These are phyloP conservation scores for Paradendryphiella salina DNA, from an alignment of 2,329 filamentous ascomycete genomes.

Conservation along the genomic window DNA sequence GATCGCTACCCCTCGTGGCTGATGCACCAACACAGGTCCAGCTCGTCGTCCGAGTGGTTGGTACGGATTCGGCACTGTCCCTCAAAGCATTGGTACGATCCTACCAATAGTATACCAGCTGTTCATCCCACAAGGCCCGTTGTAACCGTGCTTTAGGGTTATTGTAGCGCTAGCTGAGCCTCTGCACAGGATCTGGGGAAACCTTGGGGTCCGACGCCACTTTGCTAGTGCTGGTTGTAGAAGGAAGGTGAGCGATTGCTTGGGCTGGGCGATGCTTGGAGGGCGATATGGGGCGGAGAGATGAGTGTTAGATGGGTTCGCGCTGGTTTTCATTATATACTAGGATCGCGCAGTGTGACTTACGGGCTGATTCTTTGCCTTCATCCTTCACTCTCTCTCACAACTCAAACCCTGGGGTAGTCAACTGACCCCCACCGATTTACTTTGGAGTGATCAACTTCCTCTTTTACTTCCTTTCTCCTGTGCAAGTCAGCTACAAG, in stretches of 20 bases:
- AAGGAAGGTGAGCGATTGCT: constrained; percentile 6
- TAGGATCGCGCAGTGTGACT: background rate
- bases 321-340: background rate
- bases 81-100: background rate
- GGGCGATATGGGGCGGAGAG: background rate
- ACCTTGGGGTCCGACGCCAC: constrained; percentile 3
- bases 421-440: background rate
- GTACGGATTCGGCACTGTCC: background rate
- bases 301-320: background rate
- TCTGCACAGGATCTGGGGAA: constrained; percentile 1
- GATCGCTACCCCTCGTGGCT: background rate
- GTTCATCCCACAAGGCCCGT: background rate
- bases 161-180: background rate
- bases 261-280: constrained; percentile 5
- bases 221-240: constrained; percentile 3
- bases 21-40: background rate
- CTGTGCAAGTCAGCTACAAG: background rate
- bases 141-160: background rate
- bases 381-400: background rate
- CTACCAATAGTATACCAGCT: background rate
- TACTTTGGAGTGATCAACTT: background rate
- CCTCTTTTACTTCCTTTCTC: background rate
- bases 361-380: background rate
- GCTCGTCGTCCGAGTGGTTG: background rate
- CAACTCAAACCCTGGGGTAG: background rate